phyloP scores from a whole-genome alignment of 2,329 filamentous ascomycete species.

The Ophioceras dolichostomum region DNA sequence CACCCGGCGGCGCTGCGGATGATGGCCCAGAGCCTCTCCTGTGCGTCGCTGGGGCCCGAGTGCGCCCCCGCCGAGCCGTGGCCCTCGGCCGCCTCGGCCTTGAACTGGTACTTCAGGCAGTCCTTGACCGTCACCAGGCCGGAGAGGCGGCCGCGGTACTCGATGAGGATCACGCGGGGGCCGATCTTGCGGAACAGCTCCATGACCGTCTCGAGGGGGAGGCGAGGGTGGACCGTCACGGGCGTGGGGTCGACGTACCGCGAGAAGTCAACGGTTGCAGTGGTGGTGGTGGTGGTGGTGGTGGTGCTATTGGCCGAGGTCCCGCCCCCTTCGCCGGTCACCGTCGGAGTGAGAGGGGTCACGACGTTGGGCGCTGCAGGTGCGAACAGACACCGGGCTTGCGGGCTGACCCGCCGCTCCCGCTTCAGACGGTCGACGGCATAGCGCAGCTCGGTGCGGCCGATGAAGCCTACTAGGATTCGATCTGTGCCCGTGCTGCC shows the following conservation, averaged over 20 bases:
- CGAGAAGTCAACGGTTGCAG: constrained; percentile 67
- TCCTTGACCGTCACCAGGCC: constrained; percentile 95
- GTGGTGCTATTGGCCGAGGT: too few relatives aligned
- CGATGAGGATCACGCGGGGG: constrained; percentile 82
- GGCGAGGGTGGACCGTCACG: constrained; percentile 77
- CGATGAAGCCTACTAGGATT: constrained; percentile 79
- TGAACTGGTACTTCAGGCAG: constrained; percentile 94
- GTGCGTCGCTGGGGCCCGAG: constrained; percentile 41
- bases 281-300: too few relatives aligned
- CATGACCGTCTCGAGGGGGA: constrained; percentile 94
- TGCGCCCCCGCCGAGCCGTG: constrained; percentile 19
- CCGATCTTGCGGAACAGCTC: constrained; percentile 98
- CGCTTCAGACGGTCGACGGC: constrained; percentile 69
- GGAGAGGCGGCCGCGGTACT: constrained; percentile 71
- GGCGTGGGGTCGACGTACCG: constrained; percentile 84
- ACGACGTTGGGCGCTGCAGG: constrained; percentile 22
- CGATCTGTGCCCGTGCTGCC: too few relatives aligned
- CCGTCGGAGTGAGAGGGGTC: constrained; percentile 27
- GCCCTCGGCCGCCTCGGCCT: constrained; percentile 74
- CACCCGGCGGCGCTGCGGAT: constrained; percentile 42
- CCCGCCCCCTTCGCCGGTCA: too few relatives aligned
- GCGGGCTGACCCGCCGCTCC: constrained; percentile 49
- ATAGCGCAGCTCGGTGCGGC: constrained; percentile 81
- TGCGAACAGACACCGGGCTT: constrained; percentile 64
- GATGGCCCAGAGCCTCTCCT: constrained; percentile 53